Base-by-base conservation (phyloP, 78 protist genomes). In the Dictyostelium firmibasis region DNA sequence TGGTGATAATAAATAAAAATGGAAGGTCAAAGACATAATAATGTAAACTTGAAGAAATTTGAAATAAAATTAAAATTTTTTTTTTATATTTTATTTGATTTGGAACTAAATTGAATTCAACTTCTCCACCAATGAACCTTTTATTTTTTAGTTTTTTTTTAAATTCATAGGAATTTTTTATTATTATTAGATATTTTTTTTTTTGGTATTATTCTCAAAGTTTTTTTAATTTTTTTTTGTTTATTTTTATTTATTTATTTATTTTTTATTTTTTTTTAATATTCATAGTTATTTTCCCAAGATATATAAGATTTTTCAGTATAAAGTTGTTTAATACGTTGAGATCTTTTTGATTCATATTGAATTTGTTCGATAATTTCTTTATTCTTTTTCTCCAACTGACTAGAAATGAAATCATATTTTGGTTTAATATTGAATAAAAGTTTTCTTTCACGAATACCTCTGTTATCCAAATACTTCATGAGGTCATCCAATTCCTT, bases 401-500 rank as follows among this genome's bases (percentile, higher is more conserved):
- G 64, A 4, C 10, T 9, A 16, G 62, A 4, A 10, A 89, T 89
- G 14, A 18, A 29, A 20, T 89, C 87, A 47, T 89, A 89, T 50
- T 81, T 78, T 44, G 50, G 83, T 57, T 89, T 78, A 35, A 89
- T 64, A 5, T n/a, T 27, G 6, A 23, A 69, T 20, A 89, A n/a
- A 6, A 89, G 83, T 27, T 78, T 77, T 35, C 87, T 53, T 81
- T 89, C 94, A 31, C 94, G 60, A 35, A 81, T 35, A 44, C 94
- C 94, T 44, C 94, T 69, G 23, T 78, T 64, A 25, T 89, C 94
- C 20, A 89, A 79, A 35, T 81, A 89, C 23, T 78, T 29, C 14
- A 89, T 10, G 14, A 89, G 35, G 9, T 89, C 94, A 25, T 89
- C 94, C 41, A 89, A n/a, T 20, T 89, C 94, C n/a, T 81, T 81